Evolutionary conservation across 257 asterid species (phyloP).

Genomic region (Solanum neorickii): DNA sequence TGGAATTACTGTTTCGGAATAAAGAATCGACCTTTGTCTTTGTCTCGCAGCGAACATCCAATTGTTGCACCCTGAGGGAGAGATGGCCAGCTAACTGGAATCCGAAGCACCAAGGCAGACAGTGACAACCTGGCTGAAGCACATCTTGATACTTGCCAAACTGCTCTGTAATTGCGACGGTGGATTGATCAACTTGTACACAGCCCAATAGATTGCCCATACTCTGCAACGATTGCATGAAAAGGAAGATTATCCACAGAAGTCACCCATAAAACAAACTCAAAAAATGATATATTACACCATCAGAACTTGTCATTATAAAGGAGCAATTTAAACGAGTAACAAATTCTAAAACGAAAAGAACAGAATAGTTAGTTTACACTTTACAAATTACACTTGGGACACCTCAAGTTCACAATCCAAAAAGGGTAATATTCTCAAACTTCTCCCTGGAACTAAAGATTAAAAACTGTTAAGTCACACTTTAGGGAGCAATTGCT

Average conservation of each 20-base stretch:
- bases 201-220: constrained; percentile 19
- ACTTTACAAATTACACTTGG: not conserved
- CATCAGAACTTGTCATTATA: not conserved
- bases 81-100: not conserved
- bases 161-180: constrained; percentile 9
- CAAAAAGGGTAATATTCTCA: not conserved
- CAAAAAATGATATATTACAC: not conserved
- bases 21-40: constrained; percentile 14
- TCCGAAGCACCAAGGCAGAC: constrained; percentile 19
- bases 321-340: not conserved
- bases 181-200: constrained; percentile 23
- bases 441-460: not conserved
- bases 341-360: not conserved
- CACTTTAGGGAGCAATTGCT: not conserved
- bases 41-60: constrained; percentile 46
- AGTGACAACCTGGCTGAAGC: constrained; percentile 25
- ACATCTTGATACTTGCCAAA: constrained; percentile 14
- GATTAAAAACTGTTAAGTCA: not conserved
- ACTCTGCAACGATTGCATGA: not conserved
- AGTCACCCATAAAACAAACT: not conserved
- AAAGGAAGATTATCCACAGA: not conserved
- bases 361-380: not conserved
- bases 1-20: not conserved
- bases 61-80: not conserved
- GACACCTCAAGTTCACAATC: not conserved